Percentiles rank a stretch among this genome's conserved stretches.
Conservation (phyloP, 257 asterid genomes). For the Primulina huaijiensis region DNA sequence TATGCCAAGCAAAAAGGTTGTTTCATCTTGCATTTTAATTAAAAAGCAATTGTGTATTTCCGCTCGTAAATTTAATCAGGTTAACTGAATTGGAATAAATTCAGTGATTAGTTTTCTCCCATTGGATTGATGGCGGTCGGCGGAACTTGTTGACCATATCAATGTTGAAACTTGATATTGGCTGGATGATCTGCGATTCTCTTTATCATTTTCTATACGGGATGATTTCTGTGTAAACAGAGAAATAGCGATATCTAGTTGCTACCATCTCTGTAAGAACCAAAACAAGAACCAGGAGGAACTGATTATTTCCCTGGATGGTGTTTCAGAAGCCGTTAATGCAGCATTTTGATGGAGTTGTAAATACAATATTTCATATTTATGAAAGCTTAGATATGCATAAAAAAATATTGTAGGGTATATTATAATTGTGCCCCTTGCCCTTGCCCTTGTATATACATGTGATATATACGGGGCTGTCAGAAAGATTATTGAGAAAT, state of each 20-base stretch:
- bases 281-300: background rate
- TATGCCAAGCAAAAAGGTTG: too few relatives aligned
- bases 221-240: too few relatives aligned
- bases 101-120: background rate
- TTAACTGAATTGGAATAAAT: too few relatives aligned
- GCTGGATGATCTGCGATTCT: background rate
- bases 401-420: too few relatives aligned
- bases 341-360: too few relatives aligned
- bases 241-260: background rate
- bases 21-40: background rate
- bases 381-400: too few relatives aligned
- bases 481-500: background rate
- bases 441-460: too few relatives aligned
- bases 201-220: background rate
- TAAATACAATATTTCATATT: too few relatives aligned
- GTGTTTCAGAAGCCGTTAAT: conserved; percentile 40
- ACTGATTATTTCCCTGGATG: conserved; percentile 51
- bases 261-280: background rate
- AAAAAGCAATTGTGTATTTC: too few relatives aligned
- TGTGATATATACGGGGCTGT: too few relatives aligned
- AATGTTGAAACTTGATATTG: background rate
- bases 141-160: background rate
- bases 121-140: background rate
- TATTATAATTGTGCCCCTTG: too few relatives aligned
- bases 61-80: too few relatives aligned